Evolutionary conservation across 169 alveolate species (phyloP), one percentile per base, ranked within the genome.

Genomic region (Cryptosporidium felis): DNA sequence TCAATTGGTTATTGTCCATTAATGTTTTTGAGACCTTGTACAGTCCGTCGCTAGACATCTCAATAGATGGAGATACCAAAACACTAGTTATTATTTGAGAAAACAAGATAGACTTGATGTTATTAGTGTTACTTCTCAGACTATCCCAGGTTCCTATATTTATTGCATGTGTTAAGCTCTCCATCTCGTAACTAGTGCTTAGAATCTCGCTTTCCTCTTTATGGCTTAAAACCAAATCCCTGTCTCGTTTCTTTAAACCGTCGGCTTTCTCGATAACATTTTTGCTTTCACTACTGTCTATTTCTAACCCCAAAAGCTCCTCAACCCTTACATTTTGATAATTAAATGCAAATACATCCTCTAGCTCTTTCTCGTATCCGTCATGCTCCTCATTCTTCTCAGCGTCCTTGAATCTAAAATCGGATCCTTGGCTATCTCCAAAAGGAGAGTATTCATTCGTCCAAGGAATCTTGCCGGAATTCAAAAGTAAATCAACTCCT

Each of bases 11-110:
- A 58, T 74, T 74, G 23, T 46, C 32, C 30, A 28, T 28, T 28
- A 65, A 34, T 26, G 85, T 51, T 36, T 32, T 49, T 8, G 65
- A 49, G 36, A 53, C 85, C 14, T 51, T 56, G 26, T 53, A 74
- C 38, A 74, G 28, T 21, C 85, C 85, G 10, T 74, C 85, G 16
- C 58, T 26, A 32, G 66, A 41, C n/a, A 74, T 40, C n/a, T 49
- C 65, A 9, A 74, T 59, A 1, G 41, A 58, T 53, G 85, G 85
- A 2, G 85, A 41, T 38, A 53, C 56, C 26, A 74, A 74, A 5
- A 74, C 53, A 53, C 85, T 53, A 6, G 85, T 38, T 40, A 56
- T 56, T n/a, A 74, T 74, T 34, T 74, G 85, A 12, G 85, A 49
- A 74, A 74, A 74, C 26, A 74, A 14, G 21, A 74, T 56, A 2